Evolutionary conservation across 2,329 filamentous ascomycete species (phyloP).

Genomic region (Cordyceps farinosa): DNA sequence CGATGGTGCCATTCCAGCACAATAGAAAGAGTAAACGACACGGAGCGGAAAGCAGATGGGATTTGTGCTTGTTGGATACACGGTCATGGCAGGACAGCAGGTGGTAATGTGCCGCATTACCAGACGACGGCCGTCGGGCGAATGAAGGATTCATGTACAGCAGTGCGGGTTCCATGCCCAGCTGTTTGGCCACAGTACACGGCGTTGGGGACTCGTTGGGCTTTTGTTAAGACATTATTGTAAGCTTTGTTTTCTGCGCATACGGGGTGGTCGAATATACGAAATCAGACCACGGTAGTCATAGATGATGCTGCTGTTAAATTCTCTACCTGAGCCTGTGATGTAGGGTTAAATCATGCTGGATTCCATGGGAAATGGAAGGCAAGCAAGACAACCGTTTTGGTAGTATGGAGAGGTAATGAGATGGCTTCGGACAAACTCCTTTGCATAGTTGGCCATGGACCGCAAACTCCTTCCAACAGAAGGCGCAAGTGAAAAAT

Average conservation of each 20-base stretch:
- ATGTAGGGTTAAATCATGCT: no score
- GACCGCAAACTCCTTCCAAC: no score
- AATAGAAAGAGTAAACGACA: background rate
- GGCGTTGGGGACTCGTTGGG: constrained; percentile 16
- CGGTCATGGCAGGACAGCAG: background rate
- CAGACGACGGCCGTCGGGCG: background rate
- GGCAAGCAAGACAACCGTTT: no score
- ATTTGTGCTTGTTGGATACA: constrained; percentile 10
- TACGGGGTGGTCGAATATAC: constrained; percentile 14
- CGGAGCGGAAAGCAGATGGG: background rate
- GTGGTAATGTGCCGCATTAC: background rate
- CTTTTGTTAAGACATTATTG: constrained; percentile 16
- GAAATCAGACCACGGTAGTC: constrained; percentile 11
- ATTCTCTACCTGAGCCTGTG: background rate
- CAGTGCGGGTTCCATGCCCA: background rate
- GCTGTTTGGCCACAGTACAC: constrained; percentile 11
- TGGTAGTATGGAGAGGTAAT: no score
- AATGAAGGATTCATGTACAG: constrained; percentile 7
- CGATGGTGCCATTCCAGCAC: background rate
- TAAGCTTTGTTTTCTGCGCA: constrained; percentile 13
- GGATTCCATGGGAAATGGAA: no score
- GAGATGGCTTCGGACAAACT: no score
- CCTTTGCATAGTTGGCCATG: no score
- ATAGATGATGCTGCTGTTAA: constrained; percentile 10
- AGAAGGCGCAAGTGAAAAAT: no score